Base-by-base conservation (phyloP, 371 early-diverging fungal genomes). In the Haplosporangium sp. region DNA sequence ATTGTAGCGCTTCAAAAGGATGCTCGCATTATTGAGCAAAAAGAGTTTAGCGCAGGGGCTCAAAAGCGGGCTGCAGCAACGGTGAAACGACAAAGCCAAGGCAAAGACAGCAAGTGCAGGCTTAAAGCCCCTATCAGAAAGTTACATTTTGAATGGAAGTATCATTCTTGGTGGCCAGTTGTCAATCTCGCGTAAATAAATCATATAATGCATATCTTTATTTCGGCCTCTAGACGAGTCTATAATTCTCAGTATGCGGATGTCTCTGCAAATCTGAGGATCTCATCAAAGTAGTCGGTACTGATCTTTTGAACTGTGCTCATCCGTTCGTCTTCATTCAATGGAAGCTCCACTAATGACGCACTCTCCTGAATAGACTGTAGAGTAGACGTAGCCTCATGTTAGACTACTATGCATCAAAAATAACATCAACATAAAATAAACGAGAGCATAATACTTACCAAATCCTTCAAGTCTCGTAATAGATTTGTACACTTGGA, bases 141-240 rank as follows among this genome's bases (percentile, higher is more conserved):
- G 40, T 66, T 76, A 0, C 39, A 60, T 11, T 65, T 84, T 38
- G 74, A 65, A 34, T 90, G 88, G 77, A 85, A 85, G 64, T 86
- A 88, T 56, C 88, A 90, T 69, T 73, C 85, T 3, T 87, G 83
- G 82, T 89, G 88, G 84, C 87, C 88, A 27, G 76, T 84, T 7
- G 69, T 86, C n/a, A 67, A 69, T 20, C 59, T 81, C 4, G 67
- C 35, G 10, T 63, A 19, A 13, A 44, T 65, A 59, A n/a, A n/a
- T n/a, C n/a, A n/a, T 50, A 15, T 50, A n/a, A 50, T 50, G n/a
- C 15, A 50, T n/a, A 15, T 50, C 50, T 2, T 50, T 50, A 17
- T 19, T 37, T 60, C 20, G 20, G 15, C 9, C n/a, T 17, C 27
- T 27, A 27, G 27, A 27, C 27, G 27, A 27, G 27, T 27, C 27